These are phyloP conservation scores for Suillus tomentosus DNA, from an alignment of 768 basidiomycete genomes.

Conservation along the genomic window DNA sequence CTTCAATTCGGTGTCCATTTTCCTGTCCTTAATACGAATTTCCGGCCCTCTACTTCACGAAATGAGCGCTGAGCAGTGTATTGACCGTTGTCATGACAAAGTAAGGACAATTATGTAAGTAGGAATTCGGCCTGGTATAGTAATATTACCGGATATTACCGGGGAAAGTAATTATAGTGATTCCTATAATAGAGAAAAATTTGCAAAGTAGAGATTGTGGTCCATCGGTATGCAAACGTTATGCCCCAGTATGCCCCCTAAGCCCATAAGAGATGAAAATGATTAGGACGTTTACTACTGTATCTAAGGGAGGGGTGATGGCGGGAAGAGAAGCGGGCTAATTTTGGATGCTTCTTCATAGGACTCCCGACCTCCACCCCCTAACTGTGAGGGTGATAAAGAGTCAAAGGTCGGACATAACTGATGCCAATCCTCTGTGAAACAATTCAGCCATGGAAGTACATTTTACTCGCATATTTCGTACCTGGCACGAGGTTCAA, in stretches of 20 bases:
- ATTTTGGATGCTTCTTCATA: conserved; percentile 24
- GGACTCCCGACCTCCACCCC: conserved; percentile 22
- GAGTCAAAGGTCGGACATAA: conserved; percentile 28
- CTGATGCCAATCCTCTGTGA: conserved; percentile 26
- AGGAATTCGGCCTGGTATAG: too few relatives aligned
- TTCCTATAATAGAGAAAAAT: background rate
- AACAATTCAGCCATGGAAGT: background rate
- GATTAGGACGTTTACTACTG: background rate
- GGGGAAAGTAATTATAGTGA: background rate
- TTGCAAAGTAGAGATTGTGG: too few relatives aligned
- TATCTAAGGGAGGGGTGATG: too few relatives aligned
- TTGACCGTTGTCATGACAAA: too few relatives aligned
- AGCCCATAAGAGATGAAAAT: background rate
- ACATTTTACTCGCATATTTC: background rate
- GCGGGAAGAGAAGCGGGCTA: conserved; percentile 18
- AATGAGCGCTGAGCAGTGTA: too few relatives aligned
- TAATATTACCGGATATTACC: background rate
- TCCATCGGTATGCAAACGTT: too few relatives aligned
- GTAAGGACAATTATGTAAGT: too few relatives aligned
- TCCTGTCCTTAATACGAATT: background rate
- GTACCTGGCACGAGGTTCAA: background rate
- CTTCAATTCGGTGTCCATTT: background rate
- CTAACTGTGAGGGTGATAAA: conserved; percentile 20
- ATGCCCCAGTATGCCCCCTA: background rate
- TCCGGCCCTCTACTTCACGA: too few relatives aligned